A percentile compares a stretch with the other conserved stretches of the same genome.
Conservation (phyloP, 495 filamentous ascomycete species). For the Penicillium mononematosum region DNA sequence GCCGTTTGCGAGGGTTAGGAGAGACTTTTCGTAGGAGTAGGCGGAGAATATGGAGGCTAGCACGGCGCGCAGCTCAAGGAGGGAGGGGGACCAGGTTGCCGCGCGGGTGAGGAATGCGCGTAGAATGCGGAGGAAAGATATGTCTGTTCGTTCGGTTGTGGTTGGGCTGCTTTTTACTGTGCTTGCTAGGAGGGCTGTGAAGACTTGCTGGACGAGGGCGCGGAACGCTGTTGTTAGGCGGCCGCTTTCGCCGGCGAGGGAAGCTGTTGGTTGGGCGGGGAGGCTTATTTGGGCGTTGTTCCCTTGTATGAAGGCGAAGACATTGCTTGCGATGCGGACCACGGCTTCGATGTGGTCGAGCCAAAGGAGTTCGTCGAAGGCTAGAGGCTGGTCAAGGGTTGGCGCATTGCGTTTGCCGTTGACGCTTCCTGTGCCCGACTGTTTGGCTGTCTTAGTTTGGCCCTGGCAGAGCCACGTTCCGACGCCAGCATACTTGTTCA, state of each 20-base stretch:
- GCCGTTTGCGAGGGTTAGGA: slow-evolving; percentile 78
- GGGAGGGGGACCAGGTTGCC: slow-evolving; percentile 74
- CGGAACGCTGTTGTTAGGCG: slow-evolving; percentile 66
- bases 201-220: slow-evolving; percentile 80
- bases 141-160: slow-evolving; percentile 49
- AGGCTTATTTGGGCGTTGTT: slow-evolving; percentile 18
- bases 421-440: slow-evolving; percentile 30
- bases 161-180: slow-evolving; percentile 47
- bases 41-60: slow-evolving; percentile 88
- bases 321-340: slow-evolving; percentile 72
- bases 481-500: slow-evolving; percentile 86
- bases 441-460: slow-evolving; percentile 67
- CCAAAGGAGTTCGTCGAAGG: slow-evolving; percentile 82
- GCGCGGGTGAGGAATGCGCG: slow-evolving; percentile 87
- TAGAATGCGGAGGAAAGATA: slow-evolving; percentile 86
- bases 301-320: slow-evolving; percentile 42
- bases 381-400: slow-evolving; percentile 60
- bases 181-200: slow-evolving; percentile 79
- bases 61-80: slow-evolving; percentile 82
- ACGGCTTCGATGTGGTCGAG: slow-evolving; percentile 83
- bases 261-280: slow-evolving; percentile 11
- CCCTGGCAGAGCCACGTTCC: slow-evolving; percentile 95
- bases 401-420: slow-evolving; percentile 38
- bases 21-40: slow-evolving; percentile 88
- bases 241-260: slow-evolving; percentile 20